Percentiles rank a stretch among this genome's conserved stretches.
These are phyloP conservation scores for Penicillium expansum DNA, from an alignment of 2,329 filamentous ascomycete species.

Conservation along the genomic window DNA sequence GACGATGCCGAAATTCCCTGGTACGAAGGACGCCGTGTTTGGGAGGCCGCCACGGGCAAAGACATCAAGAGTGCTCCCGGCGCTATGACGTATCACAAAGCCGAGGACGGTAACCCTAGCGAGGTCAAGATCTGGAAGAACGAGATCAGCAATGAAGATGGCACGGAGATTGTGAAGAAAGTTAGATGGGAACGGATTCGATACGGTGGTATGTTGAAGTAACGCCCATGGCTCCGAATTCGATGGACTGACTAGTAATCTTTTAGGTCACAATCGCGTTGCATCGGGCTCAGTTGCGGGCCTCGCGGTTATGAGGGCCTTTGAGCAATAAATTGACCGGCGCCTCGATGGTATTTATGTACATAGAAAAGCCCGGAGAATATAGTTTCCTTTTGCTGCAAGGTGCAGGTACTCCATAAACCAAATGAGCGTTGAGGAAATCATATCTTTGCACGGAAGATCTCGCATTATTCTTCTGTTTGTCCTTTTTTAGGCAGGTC, in stretches of 20 bases:
- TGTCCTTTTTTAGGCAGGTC: too few species aligned
- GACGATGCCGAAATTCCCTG: conserved; percentile 83
- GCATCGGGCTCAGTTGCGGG: conserved; percentile 40
- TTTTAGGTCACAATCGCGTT: conserved; percentile 42
- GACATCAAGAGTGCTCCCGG: conserved; percentile 27
- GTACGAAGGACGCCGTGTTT: conserved; percentile 45
- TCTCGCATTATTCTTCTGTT: neutral
- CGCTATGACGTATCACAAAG: conserved; percentile 27
- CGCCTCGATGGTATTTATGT: neutral
- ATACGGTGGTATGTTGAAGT: conserved; percentile 41
- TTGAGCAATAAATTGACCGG: conserved; percentile 29
- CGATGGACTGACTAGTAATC: neutral
- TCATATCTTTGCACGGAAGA: neutral
- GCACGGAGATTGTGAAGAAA: conserved; percentile 31
- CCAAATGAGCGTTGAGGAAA: neutral
- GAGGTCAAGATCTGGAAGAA: conserved; percentile 43
- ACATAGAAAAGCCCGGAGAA: too few species aligned
- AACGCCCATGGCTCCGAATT: neutral
- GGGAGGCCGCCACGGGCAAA: conserved; percentile 38
- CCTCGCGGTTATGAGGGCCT: conserved; percentile 39
- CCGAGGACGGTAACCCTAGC: conserved; percentile 29
- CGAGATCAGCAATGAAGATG: conserved; percentile 16
- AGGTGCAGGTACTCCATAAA: neutral
- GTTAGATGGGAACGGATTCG: conserved; percentile 46
- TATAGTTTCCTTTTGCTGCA: neutral